Evolutionary conservation across 441 rosid genomes (phyloP).

Genomic region (Erodium moschatum): DNA sequence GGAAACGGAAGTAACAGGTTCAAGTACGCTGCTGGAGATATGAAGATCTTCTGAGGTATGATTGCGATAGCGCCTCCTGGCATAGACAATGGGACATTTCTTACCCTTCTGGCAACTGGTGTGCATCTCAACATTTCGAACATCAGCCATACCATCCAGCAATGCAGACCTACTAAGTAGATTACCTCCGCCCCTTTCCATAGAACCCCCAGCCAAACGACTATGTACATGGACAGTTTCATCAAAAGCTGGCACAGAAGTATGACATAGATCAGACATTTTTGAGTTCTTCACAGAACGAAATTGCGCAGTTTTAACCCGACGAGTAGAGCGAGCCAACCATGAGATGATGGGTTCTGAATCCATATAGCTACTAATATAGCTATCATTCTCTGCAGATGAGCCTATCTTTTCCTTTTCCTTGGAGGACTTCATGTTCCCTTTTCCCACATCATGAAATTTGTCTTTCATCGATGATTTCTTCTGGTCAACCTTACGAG

Average conservation of each 20-base stretch:
- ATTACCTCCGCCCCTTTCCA: constrained; percentile 25
- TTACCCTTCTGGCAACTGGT: constrained; percentile 29
- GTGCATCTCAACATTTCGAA: constrained; percentile 29
- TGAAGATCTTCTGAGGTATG: constrained; percentile 20
- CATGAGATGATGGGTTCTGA: constrained; percentile 90
- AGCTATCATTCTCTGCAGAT: constrained; percentile 43
- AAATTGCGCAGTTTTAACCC: constrained; percentile 48
- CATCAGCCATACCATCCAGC: constrained; percentile 27
- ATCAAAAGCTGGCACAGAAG: constrained; percentile 21
- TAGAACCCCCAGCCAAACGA: constrained; percentile 24
- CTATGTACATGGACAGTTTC: constrained; percentile 25
- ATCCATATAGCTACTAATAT: constrained; percentile 48
- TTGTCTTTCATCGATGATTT: constrained; percentile 33
- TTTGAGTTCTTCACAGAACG: constrained; percentile 45
- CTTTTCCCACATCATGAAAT: constrained; percentile 27
- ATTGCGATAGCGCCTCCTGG: constrained; percentile 50
- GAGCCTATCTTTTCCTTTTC: constrained; percentile 34
- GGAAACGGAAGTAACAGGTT: constrained; percentile 23
- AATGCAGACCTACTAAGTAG: constrained; percentile 27
- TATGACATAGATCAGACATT: constrained; percentile 22
- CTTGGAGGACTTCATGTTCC: constrained; percentile 29
- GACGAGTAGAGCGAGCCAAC: constrained; percentile 60
- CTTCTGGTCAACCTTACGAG: constrained; percentile 38
- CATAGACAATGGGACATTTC: constrained; percentile 65
- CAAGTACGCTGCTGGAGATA: constrained; percentile 18